Percentiles rank a stretch among this genome's conserved stretches.
These are phyloP conservation scores for Kokia cookei DNA, from an alignment of 441 rosid genomes.

Conservation along the genomic window DNA sequence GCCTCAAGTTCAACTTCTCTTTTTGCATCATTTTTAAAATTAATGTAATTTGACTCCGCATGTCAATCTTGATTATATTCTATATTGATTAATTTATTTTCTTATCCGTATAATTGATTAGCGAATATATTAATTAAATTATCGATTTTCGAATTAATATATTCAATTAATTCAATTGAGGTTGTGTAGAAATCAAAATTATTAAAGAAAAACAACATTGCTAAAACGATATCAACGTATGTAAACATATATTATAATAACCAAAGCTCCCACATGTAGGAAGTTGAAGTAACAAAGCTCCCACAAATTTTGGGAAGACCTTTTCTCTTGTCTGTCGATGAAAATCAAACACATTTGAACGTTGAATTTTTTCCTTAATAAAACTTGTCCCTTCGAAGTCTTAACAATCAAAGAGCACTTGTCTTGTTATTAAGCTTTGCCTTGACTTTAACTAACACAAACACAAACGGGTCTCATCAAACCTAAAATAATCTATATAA, in stretches of 20 bases:
- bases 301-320: constrained; percentile 32
- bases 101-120: no score
- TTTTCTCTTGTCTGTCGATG: constrained; percentile 16
- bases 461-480: not conserved
- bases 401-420: constrained; percentile 1
- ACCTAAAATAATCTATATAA: not conserved
- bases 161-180: no score
- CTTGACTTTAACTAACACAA: constrained; percentile 26
- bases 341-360: constrained; percentile 8
- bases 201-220: not conserved
- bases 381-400: not conserved
- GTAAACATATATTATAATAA: not conserved
- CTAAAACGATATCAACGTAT: not conserved
- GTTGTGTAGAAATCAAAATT: not conserved
- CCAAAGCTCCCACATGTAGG: constrained; percentile 16
- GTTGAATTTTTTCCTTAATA: not conserved
- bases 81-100: no score
- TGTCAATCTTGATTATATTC: no score
- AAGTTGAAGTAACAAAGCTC: constrained; percentile 34
- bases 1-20: no score
- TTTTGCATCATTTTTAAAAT: no score
- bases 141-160: no score
- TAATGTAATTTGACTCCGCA: no score
- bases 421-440: constrained; percentile 15
- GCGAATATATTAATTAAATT: no score